Evolutionary conservation across 2,329 filamentous ascomycete species (phyloP).

Genomic region (Coniella lustricola): DNA sequence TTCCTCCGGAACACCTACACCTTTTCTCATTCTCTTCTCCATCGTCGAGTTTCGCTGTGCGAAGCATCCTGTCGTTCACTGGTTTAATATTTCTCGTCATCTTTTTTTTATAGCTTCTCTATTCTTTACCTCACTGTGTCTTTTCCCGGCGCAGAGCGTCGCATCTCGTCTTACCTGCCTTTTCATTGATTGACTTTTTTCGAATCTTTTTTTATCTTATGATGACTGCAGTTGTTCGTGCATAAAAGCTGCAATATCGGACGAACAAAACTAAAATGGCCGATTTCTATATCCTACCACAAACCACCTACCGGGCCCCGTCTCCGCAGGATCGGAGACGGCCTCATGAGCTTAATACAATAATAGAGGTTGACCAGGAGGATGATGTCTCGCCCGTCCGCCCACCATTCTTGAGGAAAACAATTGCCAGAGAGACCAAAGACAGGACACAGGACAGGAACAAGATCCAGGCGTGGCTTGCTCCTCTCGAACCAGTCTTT

Average conservation of each 20-base stretch:
- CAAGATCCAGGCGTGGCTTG: constrained; percentile 52
- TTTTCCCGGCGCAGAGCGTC: constrained; percentile 27
- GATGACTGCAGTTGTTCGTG: constrained; percentile 16
- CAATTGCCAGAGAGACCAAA: constrained; percentile 17
- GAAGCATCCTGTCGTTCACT: constrained; percentile 36
- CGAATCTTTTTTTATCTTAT: constrained; percentile 23
- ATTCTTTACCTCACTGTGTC: constrained; percentile 9
- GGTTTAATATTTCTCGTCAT: constrained; percentile 23
- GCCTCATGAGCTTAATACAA: constrained; percentile 53
- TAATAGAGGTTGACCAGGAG: constrained; percentile 52
- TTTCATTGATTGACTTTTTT: background rate
- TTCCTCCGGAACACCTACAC: constrained; percentile 16
- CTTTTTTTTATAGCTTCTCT: constrained; percentile 12
- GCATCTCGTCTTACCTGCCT: constrained; percentile 16
- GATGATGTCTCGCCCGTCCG: constrained; percentile 21
- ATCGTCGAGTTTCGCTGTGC: constrained; percentile 34
- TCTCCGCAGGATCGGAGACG: constrained; percentile 51
- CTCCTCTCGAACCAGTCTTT: constrained; percentile 38
- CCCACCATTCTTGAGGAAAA: constrained; percentile 23
- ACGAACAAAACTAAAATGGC: constrained; percentile 37
- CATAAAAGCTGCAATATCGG: constrained; percentile 18
- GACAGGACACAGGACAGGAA: constrained; percentile 26
- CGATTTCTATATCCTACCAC: constrained; percentile 34
- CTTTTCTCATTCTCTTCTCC: constrained; percentile 25
- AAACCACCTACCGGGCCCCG: constrained; percentile 31